Base-by-base conservation (phyloP, 1,284 basidiomycete species). In the Cutaneotrichosporon cutaneum region DNA sequence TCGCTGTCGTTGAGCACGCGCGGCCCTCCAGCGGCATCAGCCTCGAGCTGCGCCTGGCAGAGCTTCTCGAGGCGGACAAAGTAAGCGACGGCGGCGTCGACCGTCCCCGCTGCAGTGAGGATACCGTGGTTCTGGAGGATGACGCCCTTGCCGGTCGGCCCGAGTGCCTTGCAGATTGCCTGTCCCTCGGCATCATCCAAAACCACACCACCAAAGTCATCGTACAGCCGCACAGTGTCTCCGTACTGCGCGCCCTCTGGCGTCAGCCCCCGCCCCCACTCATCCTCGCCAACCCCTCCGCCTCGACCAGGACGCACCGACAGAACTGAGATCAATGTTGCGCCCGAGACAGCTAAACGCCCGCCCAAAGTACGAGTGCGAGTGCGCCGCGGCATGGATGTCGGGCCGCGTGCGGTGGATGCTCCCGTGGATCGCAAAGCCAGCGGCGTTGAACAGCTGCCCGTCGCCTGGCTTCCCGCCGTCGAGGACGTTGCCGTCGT, bases 361-460 rank as follows among this genome's bases (percentile, higher is more conserved):
- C 68, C 85, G 85, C 22, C 86, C 87, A 70, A 85, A 81, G 26
- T 84, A 76, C 5, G 83, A 84, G 72, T 88, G 87, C 21, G 84
- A 84, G 73, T 88, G 87, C 3, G 86, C 86, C 4, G 85, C 85
- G 33, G 86, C 86, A 42, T 84, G 70, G 16, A 87, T 82, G 67
- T 88, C 86, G 0, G 85, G 85, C 30, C 86, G 83, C n/a, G 83
- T 83, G n/a, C 62, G 56, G 54, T 87, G 86, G 54, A 87, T 82
- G 3, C 84, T 82, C 27, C 84, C 83, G 68, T 85, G 84, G 60
- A 83, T 82, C 59, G 82, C 82, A 68, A 82, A 85, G 1, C 83
- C 84, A 7, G 83, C 80, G 32, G 75, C 80, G 69, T 83, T 84
- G 61, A 68, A 72, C 48, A 77, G 60, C 53, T 74, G 70, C 2